Evolutionary conservation across 352 stramenopile species (phyloP), one percentile per base, ranked within the genome.

Genomic region (Globisporangium radiosum): DNA sequence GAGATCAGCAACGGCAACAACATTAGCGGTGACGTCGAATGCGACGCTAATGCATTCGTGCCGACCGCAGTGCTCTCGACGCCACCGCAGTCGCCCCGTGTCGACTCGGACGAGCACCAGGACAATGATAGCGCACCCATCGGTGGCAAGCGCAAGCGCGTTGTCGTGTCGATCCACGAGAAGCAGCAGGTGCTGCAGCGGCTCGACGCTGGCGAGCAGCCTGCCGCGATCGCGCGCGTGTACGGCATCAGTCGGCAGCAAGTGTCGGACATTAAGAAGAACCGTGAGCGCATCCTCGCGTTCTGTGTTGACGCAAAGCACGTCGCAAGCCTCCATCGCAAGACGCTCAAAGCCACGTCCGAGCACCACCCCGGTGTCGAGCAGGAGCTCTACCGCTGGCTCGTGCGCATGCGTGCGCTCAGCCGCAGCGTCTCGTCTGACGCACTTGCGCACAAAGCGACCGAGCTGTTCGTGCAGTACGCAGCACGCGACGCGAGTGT

Each of bases 241-340:
- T 88, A 88, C 57, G 78, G 73, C 42, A 93, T 93, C 62, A 88
- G 74, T 48, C 75, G 84, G 1, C 84, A 93, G 63, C 84, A 93
- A 63, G 76, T 93, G 9, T 91, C 81, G 14, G 84, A 93, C 62
- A 92, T 93, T 60, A 93, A 93, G 70, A 93, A 92, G 65, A 93
- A 93, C 71, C 71, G 71, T 45, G 78, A 87, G 8, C 71, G 84
- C 40, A 93, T 93, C 57, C 56, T 93, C 57, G 71, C 76, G 50
- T 90, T 88, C 48, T 93, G 84, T 47, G 65, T 80, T 4, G 78
- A 93, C 52, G 84, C 81, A 53, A 88, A 89, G 55, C 80, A 91
- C 55, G 62, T 89, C 38, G 81, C 75, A 1, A 89, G 69, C 25
- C 66, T 93, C 55, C 76, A 74, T 45, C 76, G 81, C 53, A 93